These are phyloP conservation scores for Apiospora koreana DNA, from an alignment of 2,329 filamentous ascomycete genomes.

Conservation along the genomic window DNA sequence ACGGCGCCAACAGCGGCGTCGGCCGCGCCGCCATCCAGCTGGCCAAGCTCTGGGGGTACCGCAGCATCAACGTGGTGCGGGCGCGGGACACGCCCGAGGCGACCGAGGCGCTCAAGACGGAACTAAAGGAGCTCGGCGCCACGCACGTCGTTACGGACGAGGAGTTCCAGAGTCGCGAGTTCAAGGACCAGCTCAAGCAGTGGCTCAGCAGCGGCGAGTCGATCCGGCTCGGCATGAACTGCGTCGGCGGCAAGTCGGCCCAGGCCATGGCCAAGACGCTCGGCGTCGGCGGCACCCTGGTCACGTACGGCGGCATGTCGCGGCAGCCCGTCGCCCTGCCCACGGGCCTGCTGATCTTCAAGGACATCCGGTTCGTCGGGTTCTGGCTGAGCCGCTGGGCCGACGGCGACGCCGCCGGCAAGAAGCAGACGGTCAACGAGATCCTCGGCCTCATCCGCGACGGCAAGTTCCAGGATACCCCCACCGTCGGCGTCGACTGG, in stretches of 20 bases:
- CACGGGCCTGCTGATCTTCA: slow-evolving; percentile 88
- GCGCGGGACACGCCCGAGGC: slow-evolving; percentile 65
- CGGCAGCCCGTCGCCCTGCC: slow-evolving; percentile 82
- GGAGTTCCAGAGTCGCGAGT: slow-evolving; percentile 58
- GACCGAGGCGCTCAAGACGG: slow-evolving; percentile 59
- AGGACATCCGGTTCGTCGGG: slow-evolving; percentile 82
- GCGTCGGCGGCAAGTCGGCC: slow-evolving; percentile 86
- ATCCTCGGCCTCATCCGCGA: slow-evolving; percentile 74
- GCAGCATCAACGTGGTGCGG: slow-evolving; percentile 87
- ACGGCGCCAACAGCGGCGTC: slow-evolving; percentile 93
- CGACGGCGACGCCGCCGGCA: slow-evolving; percentile 70
- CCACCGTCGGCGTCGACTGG: slow-evolving; percentile 83
- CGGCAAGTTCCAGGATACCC: slow-evolving; percentile 80
- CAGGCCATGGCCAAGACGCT: slow-evolving; percentile 77
- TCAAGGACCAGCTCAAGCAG: slow-evolving; percentile 60
- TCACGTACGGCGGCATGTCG: slow-evolving; percentile 96
- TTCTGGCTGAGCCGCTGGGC: slow-evolving; percentile 97
- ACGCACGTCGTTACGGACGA: slow-evolving; percentile 58
- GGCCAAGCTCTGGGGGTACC: slow-evolving; percentile 80
- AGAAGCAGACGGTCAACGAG: slow-evolving; percentile 80
- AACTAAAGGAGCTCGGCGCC: slow-evolving; percentile 56
- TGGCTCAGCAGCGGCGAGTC: slow-evolving; percentile 73
- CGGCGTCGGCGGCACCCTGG: slow-evolving; percentile 68
- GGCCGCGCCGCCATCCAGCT: slow-evolving; percentile 91
- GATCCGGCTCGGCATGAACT: slow-evolving; percentile 83